These are phyloP conservation scores for Neoboletus brunneissimus DNA, from an alignment of 768 basidiomycete species.

Conservation along the genomic window DNA sequence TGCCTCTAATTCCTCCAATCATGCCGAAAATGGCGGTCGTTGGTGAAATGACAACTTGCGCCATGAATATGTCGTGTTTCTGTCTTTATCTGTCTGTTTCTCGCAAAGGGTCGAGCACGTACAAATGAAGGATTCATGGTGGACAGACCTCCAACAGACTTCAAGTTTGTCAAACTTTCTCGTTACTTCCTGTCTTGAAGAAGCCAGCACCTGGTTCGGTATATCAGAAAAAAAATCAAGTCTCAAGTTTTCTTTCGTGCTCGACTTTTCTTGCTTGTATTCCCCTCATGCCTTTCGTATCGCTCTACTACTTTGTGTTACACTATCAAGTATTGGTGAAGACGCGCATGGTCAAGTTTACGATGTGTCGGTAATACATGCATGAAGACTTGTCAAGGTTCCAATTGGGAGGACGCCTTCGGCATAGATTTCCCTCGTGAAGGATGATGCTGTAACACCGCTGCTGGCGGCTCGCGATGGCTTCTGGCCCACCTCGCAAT, in stretches of 20 bases:
- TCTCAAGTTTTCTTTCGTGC: conserved; percentile 63
- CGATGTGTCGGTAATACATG: conserved; percentile 38
- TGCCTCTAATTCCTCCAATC: conserved; percentile 35
- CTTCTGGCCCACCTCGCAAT: conserved; percentile 1
- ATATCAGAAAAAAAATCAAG: conserved; percentile 57
- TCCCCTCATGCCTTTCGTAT: conserved; percentile 38
- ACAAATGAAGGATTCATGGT: conserved; percentile 43
- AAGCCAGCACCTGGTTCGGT: conserved; percentile 49
- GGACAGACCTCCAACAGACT: conserved; percentile 33
- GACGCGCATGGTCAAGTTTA: conserved; percentile 37
- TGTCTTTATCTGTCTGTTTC: conserved; percentile 26
- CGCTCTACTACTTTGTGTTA: conserved; percentile 48
- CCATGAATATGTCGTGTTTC: conserved; percentile 26
- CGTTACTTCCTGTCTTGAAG: conserved; percentile 49
- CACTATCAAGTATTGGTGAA: conserved; percentile 39
- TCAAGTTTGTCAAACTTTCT: conserved; percentile 52
- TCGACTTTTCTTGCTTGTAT: conserved; percentile 52
- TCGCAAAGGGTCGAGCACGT: conserved; percentile 42
- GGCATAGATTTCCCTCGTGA: conserved; percentile 15
- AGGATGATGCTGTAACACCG: conserved; percentile 9
- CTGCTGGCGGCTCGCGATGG: conserved; percentile 5
- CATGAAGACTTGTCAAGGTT: conserved; percentile 31
- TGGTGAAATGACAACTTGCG: conserved; percentile 50
- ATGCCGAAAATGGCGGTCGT: conserved; percentile 46
- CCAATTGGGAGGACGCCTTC: conserved; percentile 13